Base-by-base conservation (phyloP, 73 alveolate species). In the Durusdinium trenchii region DNA sequence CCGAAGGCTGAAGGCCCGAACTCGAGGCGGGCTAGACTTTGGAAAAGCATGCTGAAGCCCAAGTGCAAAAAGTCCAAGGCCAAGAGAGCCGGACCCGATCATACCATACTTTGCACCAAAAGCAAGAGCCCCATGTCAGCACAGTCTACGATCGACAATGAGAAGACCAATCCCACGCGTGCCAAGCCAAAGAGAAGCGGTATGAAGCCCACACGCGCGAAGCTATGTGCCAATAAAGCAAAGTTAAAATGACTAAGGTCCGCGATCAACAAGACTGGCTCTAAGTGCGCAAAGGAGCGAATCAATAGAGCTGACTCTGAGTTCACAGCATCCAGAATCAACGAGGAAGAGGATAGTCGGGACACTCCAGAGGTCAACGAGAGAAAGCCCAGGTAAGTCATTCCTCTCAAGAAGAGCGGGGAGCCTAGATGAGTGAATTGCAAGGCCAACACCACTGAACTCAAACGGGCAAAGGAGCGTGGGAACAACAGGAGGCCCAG, bases 151-250 rank as follows among this genome's bases (percentile, higher is more conserved):
- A 76, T 54, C n/a, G 99, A 57, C 26, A 94, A 94, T 32, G 61
- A n/a, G 94, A 57, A 94, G 64, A 94, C 94, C 20, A 51, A 43
- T n/a, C 94, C 99, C 30, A 51, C 10, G 78, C 98, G 35, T 1
- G 87, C 48, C 76, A 69, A 20, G 48, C 98, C 98, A 16, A 40
- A 18, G 35, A 54, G 79, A 23, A 71, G 48, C 51, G 71, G 42
- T 42, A 46, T 30, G 73, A 30, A 73, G 40, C 79, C 99, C 38
- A 45, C 3, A 35, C 64, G 83, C 20, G n/a, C 67, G 51, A 12
- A 94, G 32, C 46, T n/a, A 16, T 43, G 79, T 18, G 20, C 23
- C 6, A 47, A 43, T 43, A 26, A 14, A 16, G 84, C 6, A 36
- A 38, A 40, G 38, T 52, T 94, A 4, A 38, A 28, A 14, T 48